A percentile compares a stretch with the other conserved stretches of the same genome.
These are phyloP conservation scores for Xylona heveae DNA, from an alignment of 495 filamentous ascomycete genomes.

Conservation along the genomic window DNA sequence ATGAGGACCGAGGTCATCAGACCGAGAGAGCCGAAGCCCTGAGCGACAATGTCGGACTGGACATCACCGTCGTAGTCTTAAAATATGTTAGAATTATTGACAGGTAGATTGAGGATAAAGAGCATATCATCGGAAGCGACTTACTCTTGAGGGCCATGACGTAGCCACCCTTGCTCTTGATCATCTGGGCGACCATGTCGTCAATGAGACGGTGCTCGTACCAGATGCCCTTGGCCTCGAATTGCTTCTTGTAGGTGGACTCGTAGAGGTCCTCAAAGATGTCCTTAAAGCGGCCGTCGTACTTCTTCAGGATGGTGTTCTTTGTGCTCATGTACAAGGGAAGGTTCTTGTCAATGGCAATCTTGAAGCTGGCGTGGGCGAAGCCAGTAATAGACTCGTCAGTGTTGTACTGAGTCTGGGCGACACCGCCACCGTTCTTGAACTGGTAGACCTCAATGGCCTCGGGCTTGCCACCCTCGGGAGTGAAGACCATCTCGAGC, in stretches of 20 bases:
- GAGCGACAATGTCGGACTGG: slow-evolving; percentile 92
- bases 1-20: slow-evolving; percentile 96
- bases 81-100: slow-evolving; percentile 6
- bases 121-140: slow-evolving; percentile 13
- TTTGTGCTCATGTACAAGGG: slow-evolving; percentile 98
- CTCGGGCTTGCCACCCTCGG: slow-evolving; percentile 60
- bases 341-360: slow-evolving; percentile 64
- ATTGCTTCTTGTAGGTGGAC: slow-evolving; percentile 60
- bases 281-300: slow-evolving; percentile 96
- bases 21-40: slow-evolving; percentile 93
- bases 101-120: too few species aligned
- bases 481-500: slow-evolving; percentile 85
- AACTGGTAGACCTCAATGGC: slow-evolving; percentile 80
- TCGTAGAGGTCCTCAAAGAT: slow-evolving; percentile 98
- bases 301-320: slow-evolving; percentile 98
- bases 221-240: slow-evolving; percentile 85
- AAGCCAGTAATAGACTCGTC: slow-evolving; percentile 86
- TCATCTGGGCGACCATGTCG: slow-evolving; percentile 99
- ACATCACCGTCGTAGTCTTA: slow-evolving; percentile 96
- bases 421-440: slow-evolving; percentile 61
- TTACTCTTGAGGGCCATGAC: slow-evolving; percentile 95
- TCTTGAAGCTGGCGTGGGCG: slow-evolving; percentile 88
- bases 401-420: slow-evolving; percentile 94
- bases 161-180: slow-evolving; percentile 88
- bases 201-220: slow-evolving; percentile 98